phyloP scores from a whole-genome alignment of 2,329 filamentous ascomycete species.

The Biscogniauxia sp. region DNA sequence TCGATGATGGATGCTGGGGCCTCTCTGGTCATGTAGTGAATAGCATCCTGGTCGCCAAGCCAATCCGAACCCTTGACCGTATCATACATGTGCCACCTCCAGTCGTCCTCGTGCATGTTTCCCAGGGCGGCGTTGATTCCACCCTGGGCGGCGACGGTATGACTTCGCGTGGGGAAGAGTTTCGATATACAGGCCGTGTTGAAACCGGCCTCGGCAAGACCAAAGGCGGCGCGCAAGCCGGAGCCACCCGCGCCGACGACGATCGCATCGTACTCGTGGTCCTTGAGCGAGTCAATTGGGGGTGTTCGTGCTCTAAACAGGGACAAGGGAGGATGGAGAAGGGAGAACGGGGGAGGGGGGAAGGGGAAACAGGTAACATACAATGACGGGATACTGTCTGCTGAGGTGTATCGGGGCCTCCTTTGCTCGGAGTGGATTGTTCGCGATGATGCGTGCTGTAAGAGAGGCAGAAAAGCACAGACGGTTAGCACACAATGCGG shows the following conservation, averaged over 20 bases:
- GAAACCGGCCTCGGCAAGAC: conserved; percentile 83
- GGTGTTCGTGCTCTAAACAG: conserved; percentile 11
- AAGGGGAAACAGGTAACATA: conserved; percentile 45
- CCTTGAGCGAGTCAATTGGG: conserved; percentile 47
- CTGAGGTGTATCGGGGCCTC: conserved; percentile 85
- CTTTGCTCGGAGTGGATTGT: conserved; percentile 83
- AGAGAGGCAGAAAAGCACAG: conserved; percentile 5
- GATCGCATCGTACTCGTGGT: conserved; percentile 98
- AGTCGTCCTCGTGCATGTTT: conserved; percentile 98
- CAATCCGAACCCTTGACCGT: conserved; percentile 97
- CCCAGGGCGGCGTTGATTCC: conserved; percentile 86
- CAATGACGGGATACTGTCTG: conserved; percentile 91
- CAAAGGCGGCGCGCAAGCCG: conserved; percentile 79
- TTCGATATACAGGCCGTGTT: conserved; percentile 87
- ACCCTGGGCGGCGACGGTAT: conserved; percentile 79
- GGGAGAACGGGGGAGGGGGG: background rate
- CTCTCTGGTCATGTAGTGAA: conserved; percentile 98
- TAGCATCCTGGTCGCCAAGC: conserved; percentile 95
- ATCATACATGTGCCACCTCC: conserved; percentile 99
- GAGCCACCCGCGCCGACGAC: conserved; percentile 85
- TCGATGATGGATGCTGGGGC: conserved; percentile 89
- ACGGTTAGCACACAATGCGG: background rate
- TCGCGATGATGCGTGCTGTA: conserved; percentile 80
- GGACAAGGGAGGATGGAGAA: too few species aligned
- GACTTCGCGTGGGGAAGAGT: conserved; percentile 81